Evolutionary conservation across 139 green algal genomes (phyloP).

Genomic region (Micractinium sp.): DNA sequence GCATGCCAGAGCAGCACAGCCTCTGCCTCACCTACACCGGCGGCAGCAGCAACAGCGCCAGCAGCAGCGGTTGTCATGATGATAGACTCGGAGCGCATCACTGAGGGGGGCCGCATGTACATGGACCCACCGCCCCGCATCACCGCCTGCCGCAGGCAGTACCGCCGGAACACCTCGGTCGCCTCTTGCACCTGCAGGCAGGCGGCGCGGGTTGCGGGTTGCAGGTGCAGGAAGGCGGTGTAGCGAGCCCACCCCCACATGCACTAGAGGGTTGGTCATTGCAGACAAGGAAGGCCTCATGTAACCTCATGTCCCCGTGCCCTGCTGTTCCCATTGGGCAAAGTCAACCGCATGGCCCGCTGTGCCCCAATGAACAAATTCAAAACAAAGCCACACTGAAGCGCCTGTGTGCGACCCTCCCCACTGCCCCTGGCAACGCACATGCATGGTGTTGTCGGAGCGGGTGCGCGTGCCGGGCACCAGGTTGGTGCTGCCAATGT

Average conservation of each 20-base stretch:
- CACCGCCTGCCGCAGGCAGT: conserved; percentile 39
- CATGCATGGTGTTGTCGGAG: conserved; percentile 27
- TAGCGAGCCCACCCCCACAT: neutral
- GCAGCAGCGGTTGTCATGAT: too few relatives aligned
- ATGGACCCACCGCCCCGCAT: conserved; percentile 34
- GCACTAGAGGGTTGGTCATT: too few relatives aligned
- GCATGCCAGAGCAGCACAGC: too few relatives aligned
- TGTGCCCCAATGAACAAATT: too few relatives aligned
- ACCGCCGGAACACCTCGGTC: conserved; percentile 27
- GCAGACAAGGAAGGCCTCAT: too few relatives aligned
- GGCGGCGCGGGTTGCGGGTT: neutral
- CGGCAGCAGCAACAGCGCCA: too few relatives aligned
- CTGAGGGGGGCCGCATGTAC: neutral
- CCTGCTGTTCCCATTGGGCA: too few relatives aligned
- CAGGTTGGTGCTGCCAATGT: conserved; percentile 43
- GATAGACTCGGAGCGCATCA: neutral
- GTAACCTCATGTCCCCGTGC: too few relatives aligned
- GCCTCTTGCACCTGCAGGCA: conserved; percentile 32
- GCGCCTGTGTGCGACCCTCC: neutral
- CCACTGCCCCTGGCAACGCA: neutral
- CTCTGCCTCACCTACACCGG: neutral
- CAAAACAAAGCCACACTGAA: too few relatives aligned
- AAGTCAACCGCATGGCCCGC: too few relatives aligned
- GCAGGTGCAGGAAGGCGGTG: neutral
- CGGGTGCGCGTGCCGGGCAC: conserved; percentile 39